Conservation (phyloP, 768 basidiomycete species). For the Phylloporus sp. region DNA sequence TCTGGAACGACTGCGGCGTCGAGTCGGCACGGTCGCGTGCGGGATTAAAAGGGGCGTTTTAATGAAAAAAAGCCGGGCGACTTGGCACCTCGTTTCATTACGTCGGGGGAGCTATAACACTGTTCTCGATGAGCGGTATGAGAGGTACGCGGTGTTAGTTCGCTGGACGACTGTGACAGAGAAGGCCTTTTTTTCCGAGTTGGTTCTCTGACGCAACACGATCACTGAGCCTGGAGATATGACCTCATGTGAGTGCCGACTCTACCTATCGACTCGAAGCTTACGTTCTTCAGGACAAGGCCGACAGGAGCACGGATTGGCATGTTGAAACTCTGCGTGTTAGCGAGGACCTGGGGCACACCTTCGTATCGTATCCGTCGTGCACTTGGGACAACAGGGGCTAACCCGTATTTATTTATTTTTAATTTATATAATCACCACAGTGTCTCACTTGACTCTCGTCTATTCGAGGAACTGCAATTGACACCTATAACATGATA, state of each 20-base stretch:
- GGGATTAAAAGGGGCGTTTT: conserved; percentile 6
- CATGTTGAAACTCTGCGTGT: neutral
- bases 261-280: neutral
- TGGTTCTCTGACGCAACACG: neutral
- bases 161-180: neutral
- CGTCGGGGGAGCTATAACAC: neutral
- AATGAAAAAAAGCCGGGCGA: neutral
- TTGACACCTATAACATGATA: neutral
- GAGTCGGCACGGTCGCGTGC: neutral
- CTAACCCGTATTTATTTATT: too few relatives aligned
- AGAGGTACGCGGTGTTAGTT: conserved; percentile 10
- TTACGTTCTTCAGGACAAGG: neutral
- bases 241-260: neutral
- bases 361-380: too few relatives aligned
- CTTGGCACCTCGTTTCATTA: conserved; percentile 11
- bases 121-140: neutral
- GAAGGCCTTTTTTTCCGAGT: neutral
- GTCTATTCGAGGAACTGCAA: neutral
- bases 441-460: neutral
- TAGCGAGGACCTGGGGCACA: neutral
- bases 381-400: too few relatives aligned
- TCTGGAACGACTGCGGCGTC: neutral
- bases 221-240: conserved; percentile 1
- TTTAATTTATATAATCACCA: neutral
- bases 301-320: neutral